phyloP scores from a whole-genome alignment of 2,329 filamentous ascomycete genomes.

The Aaosphaeria pasadenensis region DNA sequence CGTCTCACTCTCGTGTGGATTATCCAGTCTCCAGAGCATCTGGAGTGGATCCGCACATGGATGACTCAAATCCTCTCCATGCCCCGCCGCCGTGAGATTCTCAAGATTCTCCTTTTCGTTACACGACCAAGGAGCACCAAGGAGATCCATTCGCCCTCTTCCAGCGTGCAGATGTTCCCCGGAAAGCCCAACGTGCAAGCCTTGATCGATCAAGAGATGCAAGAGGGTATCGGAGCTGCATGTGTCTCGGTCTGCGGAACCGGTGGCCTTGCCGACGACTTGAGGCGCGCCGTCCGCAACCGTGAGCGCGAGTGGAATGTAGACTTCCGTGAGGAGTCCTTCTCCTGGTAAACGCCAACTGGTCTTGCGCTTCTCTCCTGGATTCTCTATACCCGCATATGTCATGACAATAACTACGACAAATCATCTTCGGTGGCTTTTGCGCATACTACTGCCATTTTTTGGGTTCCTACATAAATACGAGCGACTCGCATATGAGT shows the following conservation, averaged over 20 bases:
- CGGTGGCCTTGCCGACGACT: conserved; percentile 71
- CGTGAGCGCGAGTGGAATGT: conserved; percentile 65
- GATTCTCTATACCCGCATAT: not conserved
- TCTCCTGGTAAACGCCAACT: conserved; percentile 54
- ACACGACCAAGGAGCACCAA: conserved; percentile 82
- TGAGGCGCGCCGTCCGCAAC: conserved; percentile 63
- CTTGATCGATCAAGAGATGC: conserved; percentile 77
- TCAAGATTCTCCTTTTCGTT: conserved; percentile 86
- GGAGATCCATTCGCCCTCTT: conserved; percentile 72
- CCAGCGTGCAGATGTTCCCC: conserved; percentile 86
- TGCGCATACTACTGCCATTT: no score
- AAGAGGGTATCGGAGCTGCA: conserved; percentile 82
- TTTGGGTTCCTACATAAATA: no score
- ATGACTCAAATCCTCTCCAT: conserved; percentile 82
- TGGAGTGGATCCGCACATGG: conserved; percentile 93
- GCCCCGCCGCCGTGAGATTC: conserved; percentile 75
- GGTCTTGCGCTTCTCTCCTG: no score
- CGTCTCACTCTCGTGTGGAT: conserved; percentile 87
- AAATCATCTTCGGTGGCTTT: no score
- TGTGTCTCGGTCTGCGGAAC: conserved; percentile 79
- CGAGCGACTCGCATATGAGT: no score
- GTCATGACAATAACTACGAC: not conserved
- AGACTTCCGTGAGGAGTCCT: conserved; percentile 78
- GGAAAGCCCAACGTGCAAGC: conserved; percentile 80
- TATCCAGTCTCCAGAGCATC: conserved; percentile 80